phyloP scores from a whole-genome alignment of 768 basidiomycete species.

The Trametes cinnabarina region DNA sequence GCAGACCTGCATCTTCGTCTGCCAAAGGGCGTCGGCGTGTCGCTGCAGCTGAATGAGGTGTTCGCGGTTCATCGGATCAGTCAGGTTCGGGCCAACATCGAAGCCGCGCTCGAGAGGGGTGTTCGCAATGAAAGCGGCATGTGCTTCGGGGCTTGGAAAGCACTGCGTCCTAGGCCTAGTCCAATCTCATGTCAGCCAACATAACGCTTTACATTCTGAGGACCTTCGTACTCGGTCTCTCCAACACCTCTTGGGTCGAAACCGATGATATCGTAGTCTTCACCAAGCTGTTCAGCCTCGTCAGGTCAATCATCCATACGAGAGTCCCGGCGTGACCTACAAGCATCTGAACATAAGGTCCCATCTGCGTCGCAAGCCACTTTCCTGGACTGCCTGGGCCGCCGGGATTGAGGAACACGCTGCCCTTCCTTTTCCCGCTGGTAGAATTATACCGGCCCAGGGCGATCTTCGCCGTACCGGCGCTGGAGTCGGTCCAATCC shows the following conservation, averaged over 20 bases:
- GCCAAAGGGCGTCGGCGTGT: slow-evolving; percentile 23
- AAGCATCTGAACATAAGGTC: background rate
- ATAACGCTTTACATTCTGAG: too few relatives aligned
- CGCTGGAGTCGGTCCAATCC: slow-evolving; percentile 29
- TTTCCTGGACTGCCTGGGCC: slow-evolving; percentile 18
- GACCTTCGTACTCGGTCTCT: slow-evolving; percentile 27
- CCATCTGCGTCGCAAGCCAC: background rate
- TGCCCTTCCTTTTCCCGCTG: slow-evolving; percentile 26
- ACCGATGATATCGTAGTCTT: slow-evolving; percentile 29
- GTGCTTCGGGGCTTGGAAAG: slow-evolving; percentile 24
- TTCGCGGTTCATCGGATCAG: slow-evolving; percentile 21
- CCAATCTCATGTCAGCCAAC: background rate
- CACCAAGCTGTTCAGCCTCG: slow-evolving; percentile 19
- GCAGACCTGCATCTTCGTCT: slow-evolving; percentile 29
- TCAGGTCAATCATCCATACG: background rate
- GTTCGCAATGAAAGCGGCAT: slow-evolving; percentile 27
- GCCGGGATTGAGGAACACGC: slow-evolving; percentile 34
- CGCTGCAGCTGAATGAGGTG: slow-evolving; percentile 24
- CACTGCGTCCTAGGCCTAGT: slow-evolving; percentile 29
- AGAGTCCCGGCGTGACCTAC: background rate
- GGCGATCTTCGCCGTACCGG: slow-evolving; percentile 31
- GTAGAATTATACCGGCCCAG: slow-evolving; percentile 31
- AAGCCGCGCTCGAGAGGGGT: slow-evolving; percentile 28
- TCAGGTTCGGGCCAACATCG: slow-evolving; percentile 28
- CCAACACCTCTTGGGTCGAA: slow-evolving; percentile 36